A percentile compares a stretch with the other conserved stretches of the same genome.
Evolutionary conservation across 352 stramenopile species (phyloP).

Genomic region (Phytophthora gonapodyides): DNA sequence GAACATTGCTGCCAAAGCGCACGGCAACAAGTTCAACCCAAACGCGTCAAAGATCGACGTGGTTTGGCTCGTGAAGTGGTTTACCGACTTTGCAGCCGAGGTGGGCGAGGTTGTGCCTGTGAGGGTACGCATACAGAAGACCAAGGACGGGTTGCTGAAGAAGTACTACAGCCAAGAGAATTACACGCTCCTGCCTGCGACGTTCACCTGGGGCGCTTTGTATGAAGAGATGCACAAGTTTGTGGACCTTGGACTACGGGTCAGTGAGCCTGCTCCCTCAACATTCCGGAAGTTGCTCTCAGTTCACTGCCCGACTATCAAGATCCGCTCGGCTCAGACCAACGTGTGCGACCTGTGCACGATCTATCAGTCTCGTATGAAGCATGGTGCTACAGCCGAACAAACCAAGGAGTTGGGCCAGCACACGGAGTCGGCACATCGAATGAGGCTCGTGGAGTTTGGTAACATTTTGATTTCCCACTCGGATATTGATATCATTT

Average conservation of each 20-base stretch:
- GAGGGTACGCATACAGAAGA: conserved; percentile 5
- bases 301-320: conserved; percentile 12
- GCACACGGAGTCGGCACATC: conserved; percentile 5
- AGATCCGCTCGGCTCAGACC: background rate
- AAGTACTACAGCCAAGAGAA: conserved; percentile 14
- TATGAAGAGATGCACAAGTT: conserved; percentile 21
- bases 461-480: conserved; percentile 12
- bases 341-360: conserved; percentile 15
- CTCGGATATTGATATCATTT: too few species aligned
- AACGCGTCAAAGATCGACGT: conserved; percentile 6
- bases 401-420: conserved; percentile 7
- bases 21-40: conserved; percentile 4
- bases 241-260: background rate
- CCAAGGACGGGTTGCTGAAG: conserved; percentile 2
- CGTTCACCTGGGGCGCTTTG: conserved; percentile 17
- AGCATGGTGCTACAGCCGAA: background rate
- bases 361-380: conserved; percentile 12
- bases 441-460: conserved; percentile 14
- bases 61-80: conserved; percentile 17
- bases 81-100: conserved; percentile 5
- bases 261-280: background rate
- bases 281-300: conserved; percentile 16
- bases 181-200: conserved; percentile 7
- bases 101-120: conserved; percentile 16
- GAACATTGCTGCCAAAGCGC: background rate